Base-by-base conservation (phyloP, 2,329 filamentous ascomycete species). In the Exophiala xenobiotica region DNA sequence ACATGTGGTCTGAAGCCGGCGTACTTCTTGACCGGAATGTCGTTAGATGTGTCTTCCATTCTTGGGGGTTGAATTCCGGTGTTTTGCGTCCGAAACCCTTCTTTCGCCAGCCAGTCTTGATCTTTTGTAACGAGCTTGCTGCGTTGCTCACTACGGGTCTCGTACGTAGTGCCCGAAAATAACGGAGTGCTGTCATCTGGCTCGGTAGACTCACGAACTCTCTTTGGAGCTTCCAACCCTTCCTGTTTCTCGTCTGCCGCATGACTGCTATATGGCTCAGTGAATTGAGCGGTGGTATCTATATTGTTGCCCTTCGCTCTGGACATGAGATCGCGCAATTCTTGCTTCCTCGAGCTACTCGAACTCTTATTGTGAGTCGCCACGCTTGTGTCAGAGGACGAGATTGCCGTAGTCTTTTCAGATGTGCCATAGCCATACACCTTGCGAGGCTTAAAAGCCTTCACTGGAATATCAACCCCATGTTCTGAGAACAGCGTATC, bases 151-250 rank as follows among this genome's bases (percentile, higher is more conserved):
- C 33, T 46, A 26, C 44, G 54, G 18, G 26, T 38, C 24, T 53
- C 57, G 33, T 63, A 63, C 3, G 57, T 56, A 2, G 60, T 63
- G 8, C 60, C 60, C n/a, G 57, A 57, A 40, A 61, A 63, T 19
- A 63, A 46, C 27, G 59, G 57, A n/a, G 48, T 39, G 26, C 40
- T 49, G 4, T 59, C 54, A 23, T 57, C 54, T 26, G 51, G 55
- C 18, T 54, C 59, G 12, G 50, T 27, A 29, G 45, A 54, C 11
- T 53, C 53, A 33, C 53, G 44, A 20, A 18, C 6, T n/a, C 29
- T 48, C 29, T 38, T 49, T 3, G 43, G 20, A 22, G 24, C 22
- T 20, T 16, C 22, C 14, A 37, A 19, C 8, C 52, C 41, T 14
- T 41, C 40, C 6, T 31, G 27, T 3, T 27, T 23, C 16, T 46